Base-by-base conservation (phyloP, 768 basidiomycete genomes). In the Cytidiella melzeri region DNA sequence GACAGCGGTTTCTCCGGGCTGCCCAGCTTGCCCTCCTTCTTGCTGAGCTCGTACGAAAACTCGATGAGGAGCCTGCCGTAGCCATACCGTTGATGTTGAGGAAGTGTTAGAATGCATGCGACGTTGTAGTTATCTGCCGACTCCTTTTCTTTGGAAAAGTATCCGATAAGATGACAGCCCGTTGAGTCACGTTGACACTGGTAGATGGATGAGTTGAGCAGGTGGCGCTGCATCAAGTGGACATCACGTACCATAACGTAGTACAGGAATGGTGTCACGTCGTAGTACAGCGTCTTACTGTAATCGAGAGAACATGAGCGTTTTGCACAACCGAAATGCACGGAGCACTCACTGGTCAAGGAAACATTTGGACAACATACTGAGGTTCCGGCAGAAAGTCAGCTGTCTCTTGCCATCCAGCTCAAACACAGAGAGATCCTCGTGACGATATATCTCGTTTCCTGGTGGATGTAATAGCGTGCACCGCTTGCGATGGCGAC, bases 71-170 rank as follows among this genome's bases (percentile, higher is more conserved):
- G 72, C 65, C 92, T 91, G 50, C 96, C 96, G 65, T 92, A 96
- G 4, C 94, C 94, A 63, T 90, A 85, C 27, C 95, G 86, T 66
- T 99, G 96, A 64, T 98, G 91, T 64, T 99, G 96, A 4, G 96
- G 96, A 37, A 99, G 77, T n/a, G 96, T 93, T 51, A 98, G 72
- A 67, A 99, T 97, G 75, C 96, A 99, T 0, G 96, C 96, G 47
- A 99, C 90, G 67, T 99, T 99, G 75, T 98, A 99, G 60, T 84
- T 91, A 60, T 99, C 96, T 23, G 96, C 87, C 2, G 83, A 94
- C 67, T 99, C 96, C 65, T 99, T 99, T 72, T 99, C 96, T 64
- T 98, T 98, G 24, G 93, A 97, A 69, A 99, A 99, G 70, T 97
- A 99, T 21, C 95, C 95, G 56, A 99, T 87, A 57, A 96, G 69